A percentile compares a stretch with the other conserved stretches of the same genome.
phyloP scores from a whole-genome alignment of 768 basidiomycete genomes.

The Leccinum sublutescens region DNA sequence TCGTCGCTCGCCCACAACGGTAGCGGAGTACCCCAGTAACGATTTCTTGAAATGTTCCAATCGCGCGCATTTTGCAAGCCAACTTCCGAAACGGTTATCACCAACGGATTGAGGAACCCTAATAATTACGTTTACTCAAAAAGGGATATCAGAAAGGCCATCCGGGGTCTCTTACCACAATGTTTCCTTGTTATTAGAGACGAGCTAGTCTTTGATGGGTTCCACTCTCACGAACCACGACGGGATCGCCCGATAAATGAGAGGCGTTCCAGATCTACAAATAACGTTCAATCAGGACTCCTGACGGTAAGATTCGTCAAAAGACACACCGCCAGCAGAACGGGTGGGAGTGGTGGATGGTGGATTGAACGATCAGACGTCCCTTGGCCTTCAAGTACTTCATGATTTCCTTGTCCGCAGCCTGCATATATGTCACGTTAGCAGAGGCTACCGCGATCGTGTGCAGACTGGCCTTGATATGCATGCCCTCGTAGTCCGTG shows the following conservation, averaged over 20 bases:
- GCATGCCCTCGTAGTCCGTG: conserved; percentile 80
- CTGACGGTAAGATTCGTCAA: background rate
- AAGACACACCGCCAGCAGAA: conserved; percentile 87
- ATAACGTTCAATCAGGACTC: background rate
- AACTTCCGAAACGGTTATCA: conserved; percentile 92
- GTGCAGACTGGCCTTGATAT: conserved; percentile 72
- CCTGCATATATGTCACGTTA: conserved; percentile 41
- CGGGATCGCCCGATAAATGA: conserved; percentile 95
- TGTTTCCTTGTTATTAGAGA: conserved; percentile 86
- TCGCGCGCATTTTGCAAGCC: conserved; percentile 97
- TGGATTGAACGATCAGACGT: conserved; percentile 83
- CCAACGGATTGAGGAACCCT: conserved; percentile 93
- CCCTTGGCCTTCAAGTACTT: conserved; percentile 86
- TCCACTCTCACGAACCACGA: conserved; percentile 94
- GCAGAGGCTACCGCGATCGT: background rate
- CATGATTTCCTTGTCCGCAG: conserved; percentile 93
- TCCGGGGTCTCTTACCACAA: conserved; percentile 58
- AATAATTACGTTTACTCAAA: conserved; percentile 5
- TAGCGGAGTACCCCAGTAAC: conserved; percentile 98
- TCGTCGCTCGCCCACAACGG: conserved; percentile 97
- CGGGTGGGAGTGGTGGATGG: conserved; percentile 88
- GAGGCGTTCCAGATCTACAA: conserved; percentile 84
- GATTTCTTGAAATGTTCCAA: conserved; percentile 98
- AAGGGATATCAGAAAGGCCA: background rate
- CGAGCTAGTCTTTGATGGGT: conserved; percentile 80